Conservation (phyloP, 2,329 filamentous ascomycete genomes). For the Fusarium longipes region DNA sequence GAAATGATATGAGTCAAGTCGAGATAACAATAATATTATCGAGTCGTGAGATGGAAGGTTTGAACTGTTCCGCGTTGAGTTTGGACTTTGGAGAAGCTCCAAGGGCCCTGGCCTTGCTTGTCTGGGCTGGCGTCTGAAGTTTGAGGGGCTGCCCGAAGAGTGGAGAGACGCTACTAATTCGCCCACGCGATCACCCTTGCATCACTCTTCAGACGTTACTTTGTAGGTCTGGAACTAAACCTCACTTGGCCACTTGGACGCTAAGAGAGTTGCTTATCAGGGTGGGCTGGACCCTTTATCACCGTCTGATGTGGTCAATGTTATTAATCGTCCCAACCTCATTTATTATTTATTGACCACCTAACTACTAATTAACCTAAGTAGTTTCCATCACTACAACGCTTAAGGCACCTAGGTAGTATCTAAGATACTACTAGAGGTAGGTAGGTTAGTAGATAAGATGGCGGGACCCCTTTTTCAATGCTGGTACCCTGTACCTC, state of each 20-base stretch:
- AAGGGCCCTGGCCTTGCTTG: not conserved
- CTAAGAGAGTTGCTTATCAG: conserved; percentile 34
- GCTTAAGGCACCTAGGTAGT: too few species aligned
- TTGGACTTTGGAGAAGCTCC: conserved; percentile 1
- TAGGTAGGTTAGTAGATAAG: not conserved
- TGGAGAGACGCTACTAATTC: conserved; percentile 30
- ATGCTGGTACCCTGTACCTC: not conserved
- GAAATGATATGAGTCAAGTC: conserved; percentile 11
- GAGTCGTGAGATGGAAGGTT: not conserved
- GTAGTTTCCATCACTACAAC: too few species aligned
- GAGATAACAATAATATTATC: conserved; percentile 4
- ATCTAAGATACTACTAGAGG: too few species aligned
- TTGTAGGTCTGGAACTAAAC: not conserved
- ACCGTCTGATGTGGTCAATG: not conserved
- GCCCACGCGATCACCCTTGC: conserved; percentile 42
- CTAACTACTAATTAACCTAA: too few species aligned
- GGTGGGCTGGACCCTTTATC: conserved; percentile 24
- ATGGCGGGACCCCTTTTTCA: not conserved
- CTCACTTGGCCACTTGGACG: conserved; percentile 16
- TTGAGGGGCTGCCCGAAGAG: conserved; percentile 30
- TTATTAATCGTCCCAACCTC: conserved; percentile 5
- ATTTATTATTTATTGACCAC: conserved; percentile 1
- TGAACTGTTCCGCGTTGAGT: conserved; percentile 27
- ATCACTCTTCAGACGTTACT: conserved; percentile 12
- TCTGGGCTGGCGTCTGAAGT: conserved; percentile 16